Percentiles rank a stretch among this genome's conserved stretches.
Evolutionary conservation across 1,139 yeast species (phyloP).

Genomic region (Spencermartinsiella ligniputridi): DNA sequence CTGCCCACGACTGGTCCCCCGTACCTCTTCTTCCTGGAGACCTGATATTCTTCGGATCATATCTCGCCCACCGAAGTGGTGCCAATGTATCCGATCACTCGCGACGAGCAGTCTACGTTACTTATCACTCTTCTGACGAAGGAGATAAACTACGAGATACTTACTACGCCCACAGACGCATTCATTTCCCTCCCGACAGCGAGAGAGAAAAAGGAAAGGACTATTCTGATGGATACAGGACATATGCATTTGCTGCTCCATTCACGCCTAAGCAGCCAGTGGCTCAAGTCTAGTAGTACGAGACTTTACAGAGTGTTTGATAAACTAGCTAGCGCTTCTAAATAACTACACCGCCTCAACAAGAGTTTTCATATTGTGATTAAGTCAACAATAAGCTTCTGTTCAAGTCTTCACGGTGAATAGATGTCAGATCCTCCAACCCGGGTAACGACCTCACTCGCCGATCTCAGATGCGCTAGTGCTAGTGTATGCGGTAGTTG

Average conservation of each 20-base stretch:
- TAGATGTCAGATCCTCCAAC: no score
- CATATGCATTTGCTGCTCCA: constrained; percentile 17
- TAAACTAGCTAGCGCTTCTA: no score
- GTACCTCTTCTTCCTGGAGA: constrained; percentile 14
- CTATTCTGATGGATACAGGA: constrained; percentile 12
- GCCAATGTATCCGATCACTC: constrained; percentile 9
- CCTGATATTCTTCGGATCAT: constrained; percentile 15
- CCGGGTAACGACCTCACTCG: no score
- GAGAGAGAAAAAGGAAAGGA: constrained; percentile 13
- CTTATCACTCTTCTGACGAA: constrained; percentile 12
- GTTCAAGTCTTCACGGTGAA: no score
- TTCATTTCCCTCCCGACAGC: constrained; percentile 15
- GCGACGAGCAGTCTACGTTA: constrained; percentile 14
- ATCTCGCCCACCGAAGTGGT: constrained; percentile 16
- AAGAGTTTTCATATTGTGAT: no score
- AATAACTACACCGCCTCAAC: no score
- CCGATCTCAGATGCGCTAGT: no score
- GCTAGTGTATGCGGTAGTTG: no score
- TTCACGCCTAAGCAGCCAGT: constrained; percentile 5
- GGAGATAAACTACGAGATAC: constrained; percentile 11
- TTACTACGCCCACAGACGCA: constrained; percentile 13
- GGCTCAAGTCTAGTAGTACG: no score
- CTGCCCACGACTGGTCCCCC: constrained; percentile 13
- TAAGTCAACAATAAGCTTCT: no score
- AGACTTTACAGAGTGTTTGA: no score